Evolutionary conservation across 2,329 filamentous ascomycete species (phyloP).

Genomic region (Stachybotrys elegans): DNA sequence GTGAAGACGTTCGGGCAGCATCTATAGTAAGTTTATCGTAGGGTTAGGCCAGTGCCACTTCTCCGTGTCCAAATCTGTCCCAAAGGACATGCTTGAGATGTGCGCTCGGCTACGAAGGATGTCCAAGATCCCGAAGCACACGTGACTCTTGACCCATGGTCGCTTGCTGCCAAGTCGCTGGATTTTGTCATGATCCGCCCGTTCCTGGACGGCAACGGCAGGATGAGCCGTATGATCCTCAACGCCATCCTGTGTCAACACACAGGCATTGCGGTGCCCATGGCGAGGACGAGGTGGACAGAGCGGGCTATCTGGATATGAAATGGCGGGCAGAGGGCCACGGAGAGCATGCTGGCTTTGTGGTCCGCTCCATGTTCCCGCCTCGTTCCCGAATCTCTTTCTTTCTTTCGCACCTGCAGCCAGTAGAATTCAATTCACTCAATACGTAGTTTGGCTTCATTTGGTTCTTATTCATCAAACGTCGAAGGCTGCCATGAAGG

Average conservation of each 20-base stretch:
- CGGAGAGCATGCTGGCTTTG: conserved; percentile 20
- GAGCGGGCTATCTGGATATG: conserved; percentile 16
- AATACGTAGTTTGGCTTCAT: too few relatives aligned
- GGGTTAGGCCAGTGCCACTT: conserved; percentile 21
- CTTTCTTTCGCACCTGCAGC: too few relatives aligned
- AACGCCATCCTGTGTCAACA: conserved; percentile 29
- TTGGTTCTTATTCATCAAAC: too few relatives aligned
- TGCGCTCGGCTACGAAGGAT: conserved; percentile 14
- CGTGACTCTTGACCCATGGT: conserved; percentile 20
- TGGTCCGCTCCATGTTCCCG: too few relatives aligned
- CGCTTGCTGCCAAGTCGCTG: conserved; percentile 19
- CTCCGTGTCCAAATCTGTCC: conserved; percentile 16
- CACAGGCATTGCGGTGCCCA: conserved; percentile 13
- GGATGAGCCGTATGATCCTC: conserved; percentile 29
- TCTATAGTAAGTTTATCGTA: conserved; percentile 16
- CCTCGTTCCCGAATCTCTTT: too few relatives aligned
- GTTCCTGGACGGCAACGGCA: conserved; percentile 33
- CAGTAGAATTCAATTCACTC: too few relatives aligned
- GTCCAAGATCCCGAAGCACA: conserved; percentile 2
- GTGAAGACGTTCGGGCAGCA: conserved; percentile 20
- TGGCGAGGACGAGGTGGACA: conserved; percentile 14
- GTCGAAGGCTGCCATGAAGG: too few relatives aligned
- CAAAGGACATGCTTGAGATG: conserved; percentile 19
- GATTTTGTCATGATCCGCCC: conserved; percentile 32
- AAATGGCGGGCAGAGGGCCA: conserved; percentile 20